phyloP scores from a whole-genome alignment of 2,329 filamentous ascomycete species.

The Diaporthe citri region DNA sequence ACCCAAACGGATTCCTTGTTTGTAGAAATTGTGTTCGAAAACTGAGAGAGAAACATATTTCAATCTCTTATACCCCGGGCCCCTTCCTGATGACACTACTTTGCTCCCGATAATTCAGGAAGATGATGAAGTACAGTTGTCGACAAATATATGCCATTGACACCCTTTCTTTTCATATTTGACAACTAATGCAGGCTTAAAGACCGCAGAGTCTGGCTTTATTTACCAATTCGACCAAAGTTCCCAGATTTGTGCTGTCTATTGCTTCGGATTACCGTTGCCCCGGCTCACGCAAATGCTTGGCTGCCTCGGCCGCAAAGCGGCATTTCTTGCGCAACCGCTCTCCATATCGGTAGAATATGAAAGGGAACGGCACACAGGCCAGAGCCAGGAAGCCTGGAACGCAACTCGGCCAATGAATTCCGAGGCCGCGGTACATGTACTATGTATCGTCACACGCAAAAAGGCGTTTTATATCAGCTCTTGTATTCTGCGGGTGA shows the following conservation, averaged over 20 bases:
- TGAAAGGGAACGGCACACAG: too few species aligned
- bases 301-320: too few species aligned
- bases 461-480: too few species aligned
- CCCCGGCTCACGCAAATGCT: too few species aligned
- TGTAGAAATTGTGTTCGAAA: neutral
- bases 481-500: too few species aligned
- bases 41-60: neutral
- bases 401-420: too few species aligned
- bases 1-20: neutral
- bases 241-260: neutral
- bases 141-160: neutral
- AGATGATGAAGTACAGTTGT: neutral
- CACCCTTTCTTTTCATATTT: neutral
- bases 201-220: fast-evolving
- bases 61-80: neutral
- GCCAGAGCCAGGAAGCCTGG: too few species aligned
- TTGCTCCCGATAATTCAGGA: neutral
- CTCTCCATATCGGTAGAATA: too few species aligned
- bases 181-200: neutral
- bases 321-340: too few species aligned
- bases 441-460: too few species aligned
- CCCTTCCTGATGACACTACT: neutral
- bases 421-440: too few species aligned
- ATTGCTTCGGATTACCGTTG: neutral
- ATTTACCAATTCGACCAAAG: neutral